A percentile compares a stretch with the other conserved stretches of the same genome.
Conservation (phyloP, 2,329 filamentous ascomycete genomes). For the Penicillium janthinellum region DNA sequence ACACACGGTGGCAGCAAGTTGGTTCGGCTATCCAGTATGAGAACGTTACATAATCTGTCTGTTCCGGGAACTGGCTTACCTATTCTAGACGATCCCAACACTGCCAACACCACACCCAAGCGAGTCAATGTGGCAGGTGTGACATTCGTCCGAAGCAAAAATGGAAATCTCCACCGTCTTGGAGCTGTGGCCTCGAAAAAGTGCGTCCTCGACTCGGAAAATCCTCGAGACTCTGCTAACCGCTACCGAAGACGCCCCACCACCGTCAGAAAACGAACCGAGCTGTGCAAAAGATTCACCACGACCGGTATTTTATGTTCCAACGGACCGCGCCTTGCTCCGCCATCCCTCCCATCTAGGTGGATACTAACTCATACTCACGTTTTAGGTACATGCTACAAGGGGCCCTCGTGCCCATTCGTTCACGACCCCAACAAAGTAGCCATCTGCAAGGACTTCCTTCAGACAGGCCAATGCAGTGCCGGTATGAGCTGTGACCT, state of each 20-base stretch:
- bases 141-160: conserved; percentile 81
- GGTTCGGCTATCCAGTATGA: conserved; percentile 67
- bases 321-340: conserved; percentile 17
- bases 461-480: conserved; percentile 76
- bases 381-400: conserved; percentile 75
- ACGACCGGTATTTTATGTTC: conserved; percentile 52
- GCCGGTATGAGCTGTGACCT: conserved; percentile 82
- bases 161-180: conserved; percentile 80
- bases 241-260: conserved; percentile 40
- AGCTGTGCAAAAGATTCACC: conserved; percentile 69
- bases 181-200: conserved; percentile 73
- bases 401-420: conserved; percentile 77
- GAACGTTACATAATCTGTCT: not conserved
- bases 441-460: conserved; percentile 84
- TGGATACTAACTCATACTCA: conserved; percentile 54
- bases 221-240: conserved; percentile 22
- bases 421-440: conserved; percentile 84
- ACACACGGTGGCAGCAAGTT: conserved; percentile 80
- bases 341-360: conserved; percentile 1
- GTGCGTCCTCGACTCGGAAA: conserved; percentile 55
- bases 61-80: conserved; percentile 48
- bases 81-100: conserved; percentile 57
- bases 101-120: conserved; percentile 72
- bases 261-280: conserved; percentile 66
- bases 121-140: conserved; percentile 72